Evolutionary conservation across 2,329 filamentous ascomycete genomes (phyloP).

Genomic region (Xylaria sp.): DNA sequence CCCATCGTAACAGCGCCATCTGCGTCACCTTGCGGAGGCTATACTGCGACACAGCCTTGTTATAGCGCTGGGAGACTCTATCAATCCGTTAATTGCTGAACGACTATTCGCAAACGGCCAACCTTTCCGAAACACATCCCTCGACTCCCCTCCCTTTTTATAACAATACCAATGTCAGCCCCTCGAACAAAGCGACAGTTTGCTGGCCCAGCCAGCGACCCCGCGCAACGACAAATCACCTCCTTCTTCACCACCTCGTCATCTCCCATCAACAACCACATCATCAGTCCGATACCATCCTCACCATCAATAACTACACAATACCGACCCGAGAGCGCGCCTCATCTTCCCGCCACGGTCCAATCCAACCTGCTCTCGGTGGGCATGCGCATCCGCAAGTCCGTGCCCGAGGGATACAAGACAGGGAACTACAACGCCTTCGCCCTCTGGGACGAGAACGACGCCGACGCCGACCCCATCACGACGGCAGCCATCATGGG

Average conservation of each 20-base stretch:
- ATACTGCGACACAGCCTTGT: constrained; percentile 16
- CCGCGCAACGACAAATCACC: constrained; percentile 71
- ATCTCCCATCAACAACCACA: constrained; percentile 44
- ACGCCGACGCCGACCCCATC: constrained; percentile 42
- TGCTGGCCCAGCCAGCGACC: constrained; percentile 67
- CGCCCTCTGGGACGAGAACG: constrained; percentile 61
- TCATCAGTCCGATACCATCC: constrained; percentile 10
- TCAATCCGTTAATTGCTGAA: background rate
- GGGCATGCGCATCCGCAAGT: constrained; percentile 94
- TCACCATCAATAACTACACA: constrained; percentile 39
- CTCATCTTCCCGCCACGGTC: constrained; percentile 70
- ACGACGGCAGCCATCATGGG: constrained; percentile 18
- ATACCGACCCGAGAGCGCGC: constrained; percentile 45
- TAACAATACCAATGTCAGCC: constrained; percentile 58
- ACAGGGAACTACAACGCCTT: constrained; percentile 69
- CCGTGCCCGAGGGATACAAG: constrained; percentile 93
- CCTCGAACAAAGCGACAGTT: constrained; percentile 71
- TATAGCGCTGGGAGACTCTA: constrained; percentile 13
- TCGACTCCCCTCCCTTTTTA: background rate
- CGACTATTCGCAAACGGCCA: constrained; percentile 19
- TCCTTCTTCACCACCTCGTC: constrained; percentile 64
- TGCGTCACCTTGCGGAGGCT: constrained; percentile 22
- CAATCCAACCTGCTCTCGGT: constrained; percentile 89
- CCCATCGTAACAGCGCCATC: constrained; percentile 24
- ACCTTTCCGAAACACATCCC: constrained; percentile 29